Percentiles rank a stretch among this genome's conserved stretches.
phyloP scores from a whole-genome alignment of 75 land plant genomes.

The Sequoia sempervirens region DNA sequence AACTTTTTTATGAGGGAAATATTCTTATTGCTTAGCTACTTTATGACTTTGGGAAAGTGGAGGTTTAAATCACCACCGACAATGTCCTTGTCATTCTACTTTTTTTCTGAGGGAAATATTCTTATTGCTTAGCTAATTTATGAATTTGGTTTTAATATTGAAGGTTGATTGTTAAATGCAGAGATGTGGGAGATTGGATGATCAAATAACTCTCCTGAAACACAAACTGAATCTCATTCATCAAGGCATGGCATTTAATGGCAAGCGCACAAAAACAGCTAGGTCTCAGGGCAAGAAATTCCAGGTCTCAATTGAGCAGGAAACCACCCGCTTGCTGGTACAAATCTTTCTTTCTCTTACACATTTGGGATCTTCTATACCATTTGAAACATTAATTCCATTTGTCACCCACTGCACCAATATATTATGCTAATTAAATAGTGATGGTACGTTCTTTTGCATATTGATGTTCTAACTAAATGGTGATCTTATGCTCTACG shows the following conservation, averaged over 20 bases:
- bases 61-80: not conserved
- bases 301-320: constrained; percentile 98
- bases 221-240: constrained; percentile 85
- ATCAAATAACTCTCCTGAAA: constrained; percentile 79
- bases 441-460: not conserved
- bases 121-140: not conserved
- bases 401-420: not conserved
- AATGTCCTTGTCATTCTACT: not conserved
- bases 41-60: not conserved
- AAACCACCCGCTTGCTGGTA: constrained; percentile 92
- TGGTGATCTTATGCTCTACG: not conserved
- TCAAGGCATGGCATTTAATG: constrained; percentile 96
- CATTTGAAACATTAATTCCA: not conserved
- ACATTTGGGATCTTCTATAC: not conserved
- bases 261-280: constrained; percentile 95
- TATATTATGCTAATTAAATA: not conserved
- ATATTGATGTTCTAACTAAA: not conserved
- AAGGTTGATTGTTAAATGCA: constrained; percentile 9
- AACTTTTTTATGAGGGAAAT: too few relatives aligned
- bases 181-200: constrained; percentile 97
- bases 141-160: not conserved
- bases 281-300: constrained; percentile 98
- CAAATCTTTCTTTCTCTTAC: not conserved
- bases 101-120: not conserved
- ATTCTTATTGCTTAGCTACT: too few relatives aligned